Evolutionary conservation across 805 yeast genomes (phyloP), one percentile per base, ranked within the genome.

Genomic region (Pachysolen tannophilus): DNA sequence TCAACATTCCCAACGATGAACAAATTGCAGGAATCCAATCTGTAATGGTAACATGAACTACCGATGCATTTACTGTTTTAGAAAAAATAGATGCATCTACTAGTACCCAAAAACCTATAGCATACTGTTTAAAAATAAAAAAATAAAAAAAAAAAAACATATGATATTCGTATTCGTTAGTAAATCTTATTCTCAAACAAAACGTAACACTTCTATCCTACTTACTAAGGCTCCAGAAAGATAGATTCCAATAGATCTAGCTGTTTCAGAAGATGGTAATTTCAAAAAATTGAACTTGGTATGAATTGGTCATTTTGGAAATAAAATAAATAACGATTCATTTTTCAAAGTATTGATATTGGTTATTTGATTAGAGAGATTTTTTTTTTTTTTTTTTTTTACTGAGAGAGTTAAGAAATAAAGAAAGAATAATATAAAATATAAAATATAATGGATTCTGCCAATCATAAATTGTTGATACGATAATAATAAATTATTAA

Each of bases 11-110:
- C 24, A 87, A 56, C 0, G 94, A 75, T 6, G 94, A 79, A 46
- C 96, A 82, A 20, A 90, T 70, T 44, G 83, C 77, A 4, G 98
- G 98, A 34, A 92, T 75, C 98, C 98, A 90, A 60, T 90, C 98
- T 27, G 85, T 80, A 52, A 90, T 84, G 4, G 90, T 78, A 20
- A 92, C 85, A 54, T 90, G 97, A 6, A 87, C 85, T 29, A 67
- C 65, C 1, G 95, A 81, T 1, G 87, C 95, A 63, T 90, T 90
- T 32, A 79, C 80, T 13, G 86, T 81, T 44, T 76, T 79, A 29
- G 94, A 82, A 58, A 75, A 90, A 24, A 92, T 70, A 2, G 94
- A 87, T 1, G 95, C 85, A 58, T 90, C 97, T 14, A 92, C 58
- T 58, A 90, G 75, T 15, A 80, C 63, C 94, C 96, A 90, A 53